phyloP scores from a whole-genome alignment of 2,329 filamentous ascomycete genomes.

The Pseudogymnoascus sp. region DNA sequence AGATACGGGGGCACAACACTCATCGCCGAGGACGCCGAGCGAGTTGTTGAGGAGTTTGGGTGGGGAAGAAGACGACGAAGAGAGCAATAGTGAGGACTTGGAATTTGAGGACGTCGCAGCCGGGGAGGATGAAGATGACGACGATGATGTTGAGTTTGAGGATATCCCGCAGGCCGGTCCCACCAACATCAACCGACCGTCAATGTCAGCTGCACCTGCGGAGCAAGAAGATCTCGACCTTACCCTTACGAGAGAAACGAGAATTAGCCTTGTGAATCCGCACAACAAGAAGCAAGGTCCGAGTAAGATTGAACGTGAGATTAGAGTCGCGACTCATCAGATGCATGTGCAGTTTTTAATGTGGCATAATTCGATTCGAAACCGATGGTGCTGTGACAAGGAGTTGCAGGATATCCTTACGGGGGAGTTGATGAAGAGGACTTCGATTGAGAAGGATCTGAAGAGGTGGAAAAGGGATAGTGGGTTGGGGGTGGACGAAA shows the following conservation, averaged over 20 bases:
- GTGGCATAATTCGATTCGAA: slow-evolving; percentile 81
- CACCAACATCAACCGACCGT: slow-evolving; percentile 30
- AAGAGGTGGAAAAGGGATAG: slow-evolving; percentile 64
- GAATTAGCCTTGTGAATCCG: slow-evolving; percentile 52
- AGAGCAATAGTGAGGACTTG: slow-evolving; percentile 25
- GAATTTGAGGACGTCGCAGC: slow-evolving; percentile 9
- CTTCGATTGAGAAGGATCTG: slow-evolving; percentile 55
- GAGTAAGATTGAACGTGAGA: slow-evolving; percentile 72
- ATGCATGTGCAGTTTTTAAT: slow-evolving; percentile 81
- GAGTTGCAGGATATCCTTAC: slow-evolving; percentile 68
- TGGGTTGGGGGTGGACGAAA: slow-evolving; percentile 39
- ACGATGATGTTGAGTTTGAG: slow-evolving; percentile 57
- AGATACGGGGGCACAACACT: slow-evolving; percentile 34
- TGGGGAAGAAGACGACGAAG: slow-evolving; percentile 33
- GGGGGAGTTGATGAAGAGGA: slow-evolving; percentile 57
- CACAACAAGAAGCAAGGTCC: slow-evolving; percentile 69
- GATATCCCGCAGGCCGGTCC: slow-evolving; percentile 40
- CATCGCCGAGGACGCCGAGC: slow-evolving; percentile 29
- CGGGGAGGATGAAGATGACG: slow-evolving; percentile 42
- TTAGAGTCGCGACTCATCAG: slow-evolving; percentile 72
- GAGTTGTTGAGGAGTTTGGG: slow-evolving; percentile 38
- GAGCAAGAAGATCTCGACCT: slow-evolving; percentile 63
- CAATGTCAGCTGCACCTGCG: slow-evolving; percentile 36
- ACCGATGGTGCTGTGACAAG: slow-evolving; percentile 72
- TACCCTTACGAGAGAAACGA: slow-evolving; percentile 52